These are phyloP conservation scores for Pichia scutulata DNA, from an alignment of 805 yeast species.

Conservation along the genomic window DNA sequence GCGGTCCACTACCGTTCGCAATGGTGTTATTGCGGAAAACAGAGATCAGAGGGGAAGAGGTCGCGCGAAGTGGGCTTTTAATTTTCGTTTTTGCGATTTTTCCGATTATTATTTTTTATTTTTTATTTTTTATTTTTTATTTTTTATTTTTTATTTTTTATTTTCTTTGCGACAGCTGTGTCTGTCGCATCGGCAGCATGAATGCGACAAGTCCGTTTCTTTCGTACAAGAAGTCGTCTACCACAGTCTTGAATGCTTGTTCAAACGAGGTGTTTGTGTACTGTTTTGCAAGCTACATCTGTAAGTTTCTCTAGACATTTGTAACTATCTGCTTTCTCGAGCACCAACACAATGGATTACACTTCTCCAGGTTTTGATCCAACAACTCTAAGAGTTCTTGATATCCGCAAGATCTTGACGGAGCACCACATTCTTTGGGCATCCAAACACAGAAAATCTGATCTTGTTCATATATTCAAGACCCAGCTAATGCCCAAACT, in stretches of 20 bases:
- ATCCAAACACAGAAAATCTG: conserved; percentile 54
- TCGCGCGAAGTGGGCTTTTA: background rate
- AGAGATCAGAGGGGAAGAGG: background rate
- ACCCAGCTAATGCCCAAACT: conserved; percentile 8
- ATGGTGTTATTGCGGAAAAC: background rate
- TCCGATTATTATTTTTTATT: no score
- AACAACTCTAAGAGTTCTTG: conserved; percentile 49
- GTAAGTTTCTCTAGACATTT: no score
- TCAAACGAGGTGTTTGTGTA: no score
- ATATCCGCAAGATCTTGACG: conserved; percentile 52
- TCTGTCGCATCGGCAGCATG: background rate
- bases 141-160: no score
- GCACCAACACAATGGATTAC: background rate
- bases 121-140: no score
- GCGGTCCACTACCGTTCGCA: background rate
- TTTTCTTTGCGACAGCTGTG: no score
- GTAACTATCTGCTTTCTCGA: background rate
- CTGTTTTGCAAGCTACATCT: no score
- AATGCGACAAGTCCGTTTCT: background rate
- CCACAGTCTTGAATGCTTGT: no score
- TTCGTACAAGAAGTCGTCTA: background rate
- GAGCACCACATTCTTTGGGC: conserved; percentile 49
- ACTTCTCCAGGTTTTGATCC: conserved; percentile 53
- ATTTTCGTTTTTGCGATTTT: background rate
- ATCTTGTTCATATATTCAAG: conserved; percentile 33